Conservation (phyloP, 805 yeast species). For the Schwanniomyces occidentalis region DNA sequence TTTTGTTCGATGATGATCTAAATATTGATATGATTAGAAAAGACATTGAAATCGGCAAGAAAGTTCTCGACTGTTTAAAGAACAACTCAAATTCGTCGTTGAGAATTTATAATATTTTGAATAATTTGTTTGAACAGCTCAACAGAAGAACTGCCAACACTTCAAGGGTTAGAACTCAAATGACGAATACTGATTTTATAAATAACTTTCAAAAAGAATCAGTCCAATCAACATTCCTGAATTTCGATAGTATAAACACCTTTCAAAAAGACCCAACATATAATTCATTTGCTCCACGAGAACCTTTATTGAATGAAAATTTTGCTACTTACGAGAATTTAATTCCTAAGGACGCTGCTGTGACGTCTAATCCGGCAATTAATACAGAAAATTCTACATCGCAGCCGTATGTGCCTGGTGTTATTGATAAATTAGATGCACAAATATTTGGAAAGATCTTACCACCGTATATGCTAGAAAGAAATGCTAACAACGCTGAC, state of each 20-base stretch:
- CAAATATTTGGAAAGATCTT: slow-evolving; percentile 80
- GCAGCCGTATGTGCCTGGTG: slow-evolving; percentile 67
- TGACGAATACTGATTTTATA: background rate
- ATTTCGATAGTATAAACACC: slow-evolving; percentile 30
- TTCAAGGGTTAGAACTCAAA: background rate
- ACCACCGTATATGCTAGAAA: slow-evolving; percentile 78
- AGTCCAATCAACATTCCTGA: slow-evolving; percentile 24
- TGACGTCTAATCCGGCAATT: background rate
- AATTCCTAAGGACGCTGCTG: no score
- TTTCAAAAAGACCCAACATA: slow-evolving; percentile 8
- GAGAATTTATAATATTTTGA: slow-evolving; percentile 76
- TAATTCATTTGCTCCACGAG: no score
- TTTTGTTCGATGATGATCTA: slow-evolving; percentile 45
- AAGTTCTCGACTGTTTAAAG: slow-evolving; percentile 67
- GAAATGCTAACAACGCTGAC: slow-evolving; percentile 12
- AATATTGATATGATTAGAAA: slow-evolving; percentile 59
- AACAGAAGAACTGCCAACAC: slow-evolving; percentile 65
- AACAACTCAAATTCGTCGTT: slow-evolving; percentile 76
- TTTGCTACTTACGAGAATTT: slow-evolving; percentile 1
- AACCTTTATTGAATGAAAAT: slow-evolving; percentile 1
- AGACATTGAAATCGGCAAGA: slow-evolving; percentile 82
- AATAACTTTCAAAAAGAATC: slow-evolving; percentile 1
- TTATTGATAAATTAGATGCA: slow-evolving; percentile 81
- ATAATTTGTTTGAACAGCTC: slow-evolving; percentile 75
- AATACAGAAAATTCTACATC: background rate